Evolutionary conservation across 805 yeast genomes (phyloP), one percentile per base, ranked within the genome.

Genomic region (Saccharomycopsis lassenensis): DNA sequence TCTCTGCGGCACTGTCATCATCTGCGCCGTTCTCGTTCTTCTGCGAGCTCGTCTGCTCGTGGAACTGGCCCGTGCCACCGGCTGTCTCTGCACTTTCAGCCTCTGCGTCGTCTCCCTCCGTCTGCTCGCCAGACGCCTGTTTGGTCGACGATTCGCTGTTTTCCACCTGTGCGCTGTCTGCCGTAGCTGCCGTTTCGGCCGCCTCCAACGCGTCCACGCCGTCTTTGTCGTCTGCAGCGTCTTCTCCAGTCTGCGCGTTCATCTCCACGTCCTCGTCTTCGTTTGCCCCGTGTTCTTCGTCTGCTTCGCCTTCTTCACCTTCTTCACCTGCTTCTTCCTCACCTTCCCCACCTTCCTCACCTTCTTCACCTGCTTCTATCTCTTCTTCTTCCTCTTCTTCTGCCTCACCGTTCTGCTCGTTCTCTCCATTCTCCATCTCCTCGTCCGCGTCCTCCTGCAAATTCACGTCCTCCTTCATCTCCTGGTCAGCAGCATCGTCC

Each of bases 81-180:
- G 41, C 36, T 17, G 41, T 39, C 10, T 36, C 24, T 45, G 74
- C 82, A 33, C 72, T 74, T 25, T 62, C 54, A 22, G 63, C 69
- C 39, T 68, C 63, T 24, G 67, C 61, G 43, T 75, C 79, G 5
- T 78, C 67, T 33, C 83, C 83, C 34, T 69, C 69, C 4, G 79
- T 78, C 46, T 63, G 63, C n/a, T 69, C 63, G 31, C 82, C 82
- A 19, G 69, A 57, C 39, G 71, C 65, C 46, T 74, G 77, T 47
- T 72, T 71, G 7, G 68, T 70, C 14, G 80, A 71, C 15, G 79
- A 62, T 25, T 75, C 80, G 46, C 59, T 59, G 40, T 74, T 75
- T 26, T 67, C 57, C 24, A 67, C 67, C 14, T 70, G 71, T 23
- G 59, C 55, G 24, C 56, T 47, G 15, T 57, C 56, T 7, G 68